phyloP scores from a whole-genome alignment of 2,329 filamentous ascomycete species.

The Ceratocystis cubensis region DNA sequence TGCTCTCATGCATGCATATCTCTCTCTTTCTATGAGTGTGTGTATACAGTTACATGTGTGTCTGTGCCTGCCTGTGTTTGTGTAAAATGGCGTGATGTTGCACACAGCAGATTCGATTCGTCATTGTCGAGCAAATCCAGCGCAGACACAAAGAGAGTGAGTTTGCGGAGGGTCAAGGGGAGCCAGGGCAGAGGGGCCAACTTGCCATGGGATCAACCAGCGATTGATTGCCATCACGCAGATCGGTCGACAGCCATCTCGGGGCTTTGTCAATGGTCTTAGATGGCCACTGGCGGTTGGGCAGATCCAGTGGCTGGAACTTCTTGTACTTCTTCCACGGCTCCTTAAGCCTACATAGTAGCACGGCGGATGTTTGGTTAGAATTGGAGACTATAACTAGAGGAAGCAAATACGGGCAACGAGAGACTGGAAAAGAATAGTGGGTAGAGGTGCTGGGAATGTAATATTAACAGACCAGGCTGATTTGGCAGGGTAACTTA shows the following conservation, averaged over 20 bases:
- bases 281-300: slow-evolving; percentile 69
- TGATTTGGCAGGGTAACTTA: slow-evolving; percentile 11
- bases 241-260: slow-evolving; percentile 78
- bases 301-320: slow-evolving; percentile 48
- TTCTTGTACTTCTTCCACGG: slow-evolving; percentile 64
- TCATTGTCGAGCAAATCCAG: neutral
- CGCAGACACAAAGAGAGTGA: neutral
- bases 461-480: neutral
- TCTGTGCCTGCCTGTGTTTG: neutral
- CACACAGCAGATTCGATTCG: neutral
- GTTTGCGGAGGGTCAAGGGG: neutral
- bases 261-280: slow-evolving; percentile 74
- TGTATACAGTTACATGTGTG: neutral
- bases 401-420: neutral
- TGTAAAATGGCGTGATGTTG: neutral
- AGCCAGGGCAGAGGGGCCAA: slow-evolving; percentile 14
- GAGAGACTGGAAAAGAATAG: neutral
- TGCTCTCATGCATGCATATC: neutral
- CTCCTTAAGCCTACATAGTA: slow-evolving; percentile 50
- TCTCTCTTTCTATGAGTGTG: neutral
- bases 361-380: too few species aligned
- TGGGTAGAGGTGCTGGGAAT: neutral
- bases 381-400: slow-evolving; percentile 4
- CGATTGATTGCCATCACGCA: slow-evolving; percentile 89
- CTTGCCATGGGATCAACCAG: slow-evolving; percentile 83